Percentiles rank a stretch among this genome's conserved stretches.
Evolutionary conservation across 257 asterid genomes (phyloP).

Genomic region (Apocynum venetum): DNA sequence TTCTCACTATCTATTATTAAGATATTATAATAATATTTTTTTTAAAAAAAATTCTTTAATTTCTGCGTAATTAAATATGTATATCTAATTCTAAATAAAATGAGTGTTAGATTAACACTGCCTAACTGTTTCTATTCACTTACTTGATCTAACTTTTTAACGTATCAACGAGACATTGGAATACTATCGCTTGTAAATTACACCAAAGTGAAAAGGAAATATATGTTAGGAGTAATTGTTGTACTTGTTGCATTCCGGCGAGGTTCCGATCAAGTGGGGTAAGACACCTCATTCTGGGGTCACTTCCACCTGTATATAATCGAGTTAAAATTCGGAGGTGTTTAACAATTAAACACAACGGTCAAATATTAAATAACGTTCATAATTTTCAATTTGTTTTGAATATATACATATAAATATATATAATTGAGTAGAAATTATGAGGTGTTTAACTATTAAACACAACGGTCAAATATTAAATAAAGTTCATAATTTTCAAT

Average conservation of each 20-base stretch:
- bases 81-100: too few species aligned
- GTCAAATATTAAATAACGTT: conserved; percentile 13
- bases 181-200: too few species aligned
- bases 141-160: too few species aligned
- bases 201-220: too few species aligned
- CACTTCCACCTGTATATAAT: neutral
- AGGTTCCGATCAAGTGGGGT: neutral
- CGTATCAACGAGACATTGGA: too few species aligned
- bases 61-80: too few species aligned
- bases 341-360: conserved; percentile 14
- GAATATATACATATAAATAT: too few species aligned
- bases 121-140: too few species aligned
- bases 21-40: too few species aligned
- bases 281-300: neutral
- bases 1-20: too few species aligned
- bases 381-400: neutral
- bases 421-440: neutral
- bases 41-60: too few species aligned
- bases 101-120: too few species aligned
- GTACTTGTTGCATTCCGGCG: neutral
- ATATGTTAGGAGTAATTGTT: neutral
- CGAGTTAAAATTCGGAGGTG: neutral
- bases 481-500: conserved; percentile 3
- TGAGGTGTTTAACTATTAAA: conserved; percentile 9
- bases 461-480: conserved; percentile 15